Evolutionary conservation across 2,329 filamentous ascomycete species (phyloP), one percentile per base, ranked within the genome.

Genomic region (Magnaporthiopsis rhizophila): DNA sequence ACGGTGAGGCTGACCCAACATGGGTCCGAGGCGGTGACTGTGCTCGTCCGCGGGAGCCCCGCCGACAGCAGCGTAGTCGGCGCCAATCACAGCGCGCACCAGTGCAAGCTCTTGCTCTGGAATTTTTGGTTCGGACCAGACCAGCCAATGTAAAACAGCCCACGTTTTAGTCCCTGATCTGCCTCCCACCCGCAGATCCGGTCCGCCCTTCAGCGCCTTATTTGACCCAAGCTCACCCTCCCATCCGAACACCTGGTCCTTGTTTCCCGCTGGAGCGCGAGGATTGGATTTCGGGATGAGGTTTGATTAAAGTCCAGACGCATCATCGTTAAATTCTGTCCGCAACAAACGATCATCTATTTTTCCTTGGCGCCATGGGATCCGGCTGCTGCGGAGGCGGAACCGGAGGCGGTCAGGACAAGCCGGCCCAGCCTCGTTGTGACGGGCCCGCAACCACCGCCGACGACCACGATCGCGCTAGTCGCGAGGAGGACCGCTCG

Each of bases 371-470:
- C 45, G 58, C 32, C n/a, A 63, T 63, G 62, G 62, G 62, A 59
- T 58, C 62, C 3, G 62, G 56, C 32, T 63, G 62, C 62, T 63
- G 62, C 56, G 24, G 18, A 24, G 45, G 30, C 34, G 53, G 62
- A 8, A 53, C 30, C 50, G 53, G n/a, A 6, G 15, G 62, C 56
- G 32, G 56, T 24, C 53, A 36, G 57, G 57, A 15, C 15, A 28
- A 28, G 30, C 26, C 57, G 21, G 26, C 57, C 9, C 26, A 28
- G 5, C 12, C 18, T 4, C 26, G 30, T 21, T 28, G 26, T 26
- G 57, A 58, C 57, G 57, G 12, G 13, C 57, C 57, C 24, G 57
- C 57, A 6, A 58, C 57, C 57, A 15, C n/a, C 57, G 1, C 45
- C 2, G 45, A n/a, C 6, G 18, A 13, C 45, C 45, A 53, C 6